Evolutionary conservation across 768 basidiomycete genomes (phyloP).

Genomic region (Boletellus ananas): DNA sequence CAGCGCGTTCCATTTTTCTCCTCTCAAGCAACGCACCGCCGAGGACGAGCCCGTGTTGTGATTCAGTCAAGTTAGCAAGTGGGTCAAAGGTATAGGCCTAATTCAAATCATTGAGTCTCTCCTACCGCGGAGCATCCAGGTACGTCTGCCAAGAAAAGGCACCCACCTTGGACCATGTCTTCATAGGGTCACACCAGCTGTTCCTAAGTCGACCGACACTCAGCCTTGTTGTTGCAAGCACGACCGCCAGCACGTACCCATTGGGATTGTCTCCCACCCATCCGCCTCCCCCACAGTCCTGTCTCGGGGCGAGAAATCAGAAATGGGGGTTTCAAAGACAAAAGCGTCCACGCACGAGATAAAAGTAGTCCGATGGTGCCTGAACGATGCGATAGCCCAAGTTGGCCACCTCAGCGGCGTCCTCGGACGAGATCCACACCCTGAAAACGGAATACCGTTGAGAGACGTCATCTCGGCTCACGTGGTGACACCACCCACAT

Average conservation of each 20-base stretch:
- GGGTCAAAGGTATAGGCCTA: slow-evolving; percentile 43
- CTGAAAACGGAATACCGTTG: slow-evolving; percentile 11
- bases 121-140: too few species aligned
- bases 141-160: background rate
- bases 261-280: slow-evolving; percentile 39
- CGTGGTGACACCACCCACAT: slow-evolving; percentile 23
- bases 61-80: slow-evolving; percentile 36
- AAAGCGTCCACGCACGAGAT: slow-evolving; percentile 32
- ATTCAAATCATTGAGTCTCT: background rate
- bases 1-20: background rate
- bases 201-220: slow-evolving; percentile 24
- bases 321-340: background rate
- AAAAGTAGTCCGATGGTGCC: slow-evolving; percentile 50
- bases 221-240: background rate
- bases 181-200: slow-evolving; percentile 51
- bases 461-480: background rate
- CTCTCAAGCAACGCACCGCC: slow-evolving; percentile 21
- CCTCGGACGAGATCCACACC: slow-evolving; percentile 45
- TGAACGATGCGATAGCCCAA: slow-evolving; percentile 45
- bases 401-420: slow-evolving; percentile 37
- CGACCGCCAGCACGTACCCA: slow-evolving; percentile 20
- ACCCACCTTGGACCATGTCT: slow-evolving; percentile 46
- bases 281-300: slow-evolving; percentile 47
- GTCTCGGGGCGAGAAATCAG: background rate
- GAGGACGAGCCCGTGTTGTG: slow-evolving; percentile 37